Evolutionary conservation across 2,329 filamentous ascomycete genomes (phyloP), one percentile per base, ranked within the genome.

Genomic region (Exophiala sp.): DNA sequence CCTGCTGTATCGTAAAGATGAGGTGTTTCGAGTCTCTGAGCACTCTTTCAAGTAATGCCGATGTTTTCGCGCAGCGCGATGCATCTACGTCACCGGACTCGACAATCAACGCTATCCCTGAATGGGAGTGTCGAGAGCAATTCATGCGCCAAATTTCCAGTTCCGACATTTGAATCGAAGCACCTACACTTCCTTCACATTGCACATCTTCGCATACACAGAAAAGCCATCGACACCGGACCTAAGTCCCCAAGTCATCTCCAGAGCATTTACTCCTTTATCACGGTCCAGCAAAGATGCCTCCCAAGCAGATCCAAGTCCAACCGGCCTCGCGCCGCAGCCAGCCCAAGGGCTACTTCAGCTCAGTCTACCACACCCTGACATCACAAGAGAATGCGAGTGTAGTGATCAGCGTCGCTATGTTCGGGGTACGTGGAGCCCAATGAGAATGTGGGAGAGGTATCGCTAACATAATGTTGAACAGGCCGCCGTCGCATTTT

Each of bases 371-470:
- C 71, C 77, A 80, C 57, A 75, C 82, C 61, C 66, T 88, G 65
- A 87, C 83, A 51, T 80, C 81, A 24, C 71, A 85, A 33, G 86
- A 89, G 67, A 88, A 89, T 71, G 78, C 83, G 45, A 80, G 83
- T 52, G 80, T 88, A 52, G 85, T 88, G 56, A 79, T 82, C 64
- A 87, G 85, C 67, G 73, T 88, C 62, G 76, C 81, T 60, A 69
- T 87, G 64, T 88, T 88, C 66, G 84, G 84, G 52, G 85, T 88
- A 78, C 68, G 84, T 75, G 2, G 14, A 3, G 11, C 2, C n/a
- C 38, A 9, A 9, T 41, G 21, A 38, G 40, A 18, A 16, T n/a
- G 34, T 11, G 24, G 24, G 6, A 36, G 12, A 7, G 42, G n/a
- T 32, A n/a, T 8, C 47, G 32, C 7, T 32, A 29, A 47, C 34